Evolutionary conservation across 805 yeast genomes (phyloP).

Genomic region (Lachancea thermotolerans): DNA sequence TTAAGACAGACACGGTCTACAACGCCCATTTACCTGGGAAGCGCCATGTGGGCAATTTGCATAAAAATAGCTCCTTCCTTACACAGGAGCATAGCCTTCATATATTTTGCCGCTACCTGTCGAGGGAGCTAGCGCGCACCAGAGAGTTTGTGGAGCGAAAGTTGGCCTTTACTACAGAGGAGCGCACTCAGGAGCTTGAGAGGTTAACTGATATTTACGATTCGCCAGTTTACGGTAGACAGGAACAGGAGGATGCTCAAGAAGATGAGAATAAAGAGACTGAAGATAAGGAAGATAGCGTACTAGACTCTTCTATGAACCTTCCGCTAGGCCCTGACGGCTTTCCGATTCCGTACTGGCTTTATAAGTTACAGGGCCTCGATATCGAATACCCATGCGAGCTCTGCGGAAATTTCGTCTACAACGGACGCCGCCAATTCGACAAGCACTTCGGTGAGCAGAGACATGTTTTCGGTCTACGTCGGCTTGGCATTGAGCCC

Average conservation of each 20-base stretch:
- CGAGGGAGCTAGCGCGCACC: slow-evolving; percentile 42
- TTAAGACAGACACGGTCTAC: slow-evolving; percentile 59
- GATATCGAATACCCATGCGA: slow-evolving; percentile 71
- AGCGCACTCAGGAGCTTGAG: slow-evolving; percentile 49
- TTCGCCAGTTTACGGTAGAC: slow-evolving; percentile 34
- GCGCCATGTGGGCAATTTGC: slow-evolving; percentile 55
- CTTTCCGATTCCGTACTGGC: slow-evolving; percentile 87
- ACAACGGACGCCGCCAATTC: slow-evolving; percentile 66
- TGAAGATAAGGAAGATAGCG: slow-evolving; percentile 14
- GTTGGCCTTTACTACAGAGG: slow-evolving; percentile 63
- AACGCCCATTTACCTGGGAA: slow-evolving; percentile 66
- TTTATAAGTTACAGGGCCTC: slow-evolving; percentile 82
- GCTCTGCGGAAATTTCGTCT: slow-evolving; percentile 70
- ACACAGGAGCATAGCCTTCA: slow-evolving; percentile 37
- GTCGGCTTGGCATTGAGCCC: slow-evolving; percentile 62
- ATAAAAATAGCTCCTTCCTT: slow-evolving; percentile 20
- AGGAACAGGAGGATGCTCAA: slow-evolving; percentile 36
- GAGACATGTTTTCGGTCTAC: slow-evolving; percentile 67
- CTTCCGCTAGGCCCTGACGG: slow-evolving; percentile 86
- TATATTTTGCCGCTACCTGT: slow-evolving; percentile 34
- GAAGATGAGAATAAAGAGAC: slow-evolving; percentile 7
- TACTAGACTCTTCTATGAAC: slow-evolving; percentile 33
- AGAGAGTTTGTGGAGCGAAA: slow-evolving; percentile 57
- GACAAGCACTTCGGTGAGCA: slow-evolving; percentile 68
- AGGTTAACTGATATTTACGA: slow-evolving; percentile 32